A percentile compares a stretch with the other conserved stretches of the same genome.
Conservation (phyloP, 495 filamentous ascomycete genomes). For the Penicillium desertorum region DNA sequence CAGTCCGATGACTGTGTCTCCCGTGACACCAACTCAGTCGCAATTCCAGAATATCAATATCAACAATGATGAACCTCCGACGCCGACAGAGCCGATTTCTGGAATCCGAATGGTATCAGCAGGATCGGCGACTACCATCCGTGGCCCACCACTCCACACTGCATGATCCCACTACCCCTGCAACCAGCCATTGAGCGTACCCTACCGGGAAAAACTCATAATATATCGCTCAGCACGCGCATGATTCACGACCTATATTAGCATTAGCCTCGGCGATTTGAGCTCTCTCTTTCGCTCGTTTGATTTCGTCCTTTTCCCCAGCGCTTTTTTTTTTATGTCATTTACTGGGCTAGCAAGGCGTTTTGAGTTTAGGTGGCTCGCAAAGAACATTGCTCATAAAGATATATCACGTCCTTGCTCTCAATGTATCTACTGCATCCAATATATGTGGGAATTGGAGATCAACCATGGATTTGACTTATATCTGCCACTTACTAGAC, state of each 20-base stretch:
- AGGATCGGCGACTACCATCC: background rate
- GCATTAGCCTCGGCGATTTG: background rate
- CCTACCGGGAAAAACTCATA: background rate
- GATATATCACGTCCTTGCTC: background rate
- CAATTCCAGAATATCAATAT: slow-evolving; percentile 12
- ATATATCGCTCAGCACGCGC: slow-evolving; percentile 4
- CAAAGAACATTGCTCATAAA: background rate
- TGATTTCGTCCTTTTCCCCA: background rate
- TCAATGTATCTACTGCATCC: background rate
- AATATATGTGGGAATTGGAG: background rate
- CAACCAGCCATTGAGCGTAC: background rate
- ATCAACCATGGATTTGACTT: background rate
- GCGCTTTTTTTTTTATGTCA: background rate
- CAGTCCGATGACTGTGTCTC: slow-evolving; percentile 35
- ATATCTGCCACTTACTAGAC: background rate
- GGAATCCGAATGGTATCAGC: slow-evolving; percentile 2
- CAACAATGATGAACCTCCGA: slow-evolving; percentile 10
- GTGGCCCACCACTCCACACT: background rate
- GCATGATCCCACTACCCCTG: background rate
- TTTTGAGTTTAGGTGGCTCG: slow-evolving; percentile 3
- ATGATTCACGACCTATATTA: slow-evolving; percentile 19
- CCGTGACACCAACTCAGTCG: slow-evolving; percentile 29
- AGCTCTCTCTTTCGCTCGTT: background rate
- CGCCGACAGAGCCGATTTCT: slow-evolving; percentile 6
- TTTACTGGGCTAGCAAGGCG: slow-evolving; percentile 10